Conservation (phyloP, 2,329 filamentous ascomycete genomes). For the Sclerotinia subarctica region DNA sequence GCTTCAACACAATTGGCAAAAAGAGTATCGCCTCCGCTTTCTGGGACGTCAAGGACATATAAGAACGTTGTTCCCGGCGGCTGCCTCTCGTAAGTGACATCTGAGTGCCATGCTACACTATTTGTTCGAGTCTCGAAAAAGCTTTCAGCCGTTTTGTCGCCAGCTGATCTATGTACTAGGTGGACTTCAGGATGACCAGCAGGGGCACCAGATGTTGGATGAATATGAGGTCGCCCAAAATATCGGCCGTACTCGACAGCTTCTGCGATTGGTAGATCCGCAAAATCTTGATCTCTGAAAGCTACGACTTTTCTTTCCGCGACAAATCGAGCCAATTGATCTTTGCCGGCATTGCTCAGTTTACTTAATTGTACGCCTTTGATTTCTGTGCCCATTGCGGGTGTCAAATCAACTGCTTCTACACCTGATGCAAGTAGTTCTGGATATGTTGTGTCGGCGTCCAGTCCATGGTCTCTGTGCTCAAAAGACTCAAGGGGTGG, state of each 20-base stretch:
- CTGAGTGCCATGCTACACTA: constrained; percentile 84
- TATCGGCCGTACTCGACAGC: constrained; percentile 69
- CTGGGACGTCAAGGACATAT: constrained; percentile 79
- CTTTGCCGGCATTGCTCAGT: constrained; percentile 65
- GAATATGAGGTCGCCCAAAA: constrained; percentile 79
- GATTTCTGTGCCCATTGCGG: constrained; percentile 71
- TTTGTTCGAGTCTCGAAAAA: constrained; percentile 71
- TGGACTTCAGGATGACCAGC: constrained; percentile 72
- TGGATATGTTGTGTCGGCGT: constrained; percentile 66
- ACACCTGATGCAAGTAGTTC: constrained; percentile 60
- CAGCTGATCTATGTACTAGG: constrained; percentile 70
- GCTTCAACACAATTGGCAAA: constrained; percentile 78
- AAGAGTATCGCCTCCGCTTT: constrained; percentile 78
- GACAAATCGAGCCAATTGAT: constrained; percentile 72
- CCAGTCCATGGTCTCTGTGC: constrained; percentile 72
- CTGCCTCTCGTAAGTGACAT: constrained; percentile 84
- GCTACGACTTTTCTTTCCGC: constrained; percentile 75
- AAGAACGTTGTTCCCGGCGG: constrained; percentile 88
- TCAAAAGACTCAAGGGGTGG: constrained; percentile 66
- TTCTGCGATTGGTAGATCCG: constrained; percentile 64
- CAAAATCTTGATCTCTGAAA: constrained; percentile 73
- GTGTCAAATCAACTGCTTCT: constrained; percentile 61
- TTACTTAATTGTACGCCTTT: constrained; percentile 67
- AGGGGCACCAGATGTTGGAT: constrained; percentile 73
- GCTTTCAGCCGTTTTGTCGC: constrained; percentile 56